Evolutionary conservation across 2,329 filamentous ascomycete species (phyloP).

Genomic region (Trichophyton verrucosum): DNA sequence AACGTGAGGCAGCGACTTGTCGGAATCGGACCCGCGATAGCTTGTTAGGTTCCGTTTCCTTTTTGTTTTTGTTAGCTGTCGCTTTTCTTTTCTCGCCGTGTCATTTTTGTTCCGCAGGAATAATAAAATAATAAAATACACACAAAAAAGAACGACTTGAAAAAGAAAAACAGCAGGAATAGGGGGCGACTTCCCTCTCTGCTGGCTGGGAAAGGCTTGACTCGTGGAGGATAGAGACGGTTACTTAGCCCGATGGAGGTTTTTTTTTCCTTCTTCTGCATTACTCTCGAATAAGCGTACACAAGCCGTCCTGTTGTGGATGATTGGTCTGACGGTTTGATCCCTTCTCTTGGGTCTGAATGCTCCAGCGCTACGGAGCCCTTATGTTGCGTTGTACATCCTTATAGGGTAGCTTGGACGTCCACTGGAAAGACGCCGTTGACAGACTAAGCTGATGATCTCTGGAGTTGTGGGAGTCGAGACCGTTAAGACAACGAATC

Average conservation of each 20-base stretch:
- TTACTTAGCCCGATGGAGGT: background rate
- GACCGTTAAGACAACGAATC: background rate
- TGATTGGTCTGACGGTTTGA: conserved; percentile 2
- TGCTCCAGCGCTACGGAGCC: background rate
- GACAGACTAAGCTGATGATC: background rate
- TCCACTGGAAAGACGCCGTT: background rate
- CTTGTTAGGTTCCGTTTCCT: background rate
- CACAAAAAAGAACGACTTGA: background rate
- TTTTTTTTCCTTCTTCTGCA: background rate
- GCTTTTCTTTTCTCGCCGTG: background rate
- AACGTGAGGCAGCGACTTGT: background rate
- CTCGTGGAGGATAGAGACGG: background rate
- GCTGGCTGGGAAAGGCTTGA: background rate
- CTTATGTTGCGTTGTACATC: background rate
- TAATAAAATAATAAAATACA: background rate
- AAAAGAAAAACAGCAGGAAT: background rate
- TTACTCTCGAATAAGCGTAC: background rate
- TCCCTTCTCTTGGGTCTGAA: background rate
- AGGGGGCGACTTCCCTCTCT: background rate
- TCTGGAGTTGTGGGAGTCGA: background rate
- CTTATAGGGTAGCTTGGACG: background rate
- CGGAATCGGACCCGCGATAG: background rate
- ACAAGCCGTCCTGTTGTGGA: background rate
- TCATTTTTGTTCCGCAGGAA: background rate
- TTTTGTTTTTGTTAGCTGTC: background rate